These are phyloP conservation scores for Candida jianshihensis DNA, from an alignment of 805 yeast species.

Conservation along the genomic window DNA sequence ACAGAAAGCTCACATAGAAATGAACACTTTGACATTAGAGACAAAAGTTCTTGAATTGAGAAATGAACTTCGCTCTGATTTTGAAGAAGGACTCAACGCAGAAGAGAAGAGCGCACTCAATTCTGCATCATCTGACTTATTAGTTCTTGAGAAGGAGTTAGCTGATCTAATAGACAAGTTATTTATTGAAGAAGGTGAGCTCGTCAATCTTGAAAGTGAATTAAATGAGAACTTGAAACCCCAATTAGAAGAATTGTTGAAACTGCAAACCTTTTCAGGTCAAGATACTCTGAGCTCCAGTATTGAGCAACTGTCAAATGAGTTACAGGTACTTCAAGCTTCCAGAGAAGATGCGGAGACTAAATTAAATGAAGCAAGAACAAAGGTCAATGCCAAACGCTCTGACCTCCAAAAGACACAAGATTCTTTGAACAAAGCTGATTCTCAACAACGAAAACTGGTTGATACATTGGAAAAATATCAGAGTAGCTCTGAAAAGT, in stretches of 20 bases:
- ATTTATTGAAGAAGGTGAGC: slow-evolving; percentile 38
- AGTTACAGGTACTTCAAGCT: slow-evolving; percentile 22
- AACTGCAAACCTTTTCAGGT: slow-evolving; percentile 16
- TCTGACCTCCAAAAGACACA: slow-evolving; percentile 27
- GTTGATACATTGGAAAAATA: slow-evolving; percentile 52
- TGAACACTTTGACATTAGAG: slow-evolving; percentile 16
- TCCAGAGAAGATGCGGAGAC: slow-evolving; percentile 23
- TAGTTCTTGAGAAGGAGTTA: slow-evolving; percentile 33
- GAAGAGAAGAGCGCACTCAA: slow-evolving; percentile 41
- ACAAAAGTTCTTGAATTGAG: slow-evolving; percentile 30
- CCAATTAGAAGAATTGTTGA: slow-evolving; percentile 34
- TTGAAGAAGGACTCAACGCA: slow-evolving; percentile 42
- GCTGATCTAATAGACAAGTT: slow-evolving; percentile 33
- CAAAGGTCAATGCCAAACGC: slow-evolving; percentile 11
- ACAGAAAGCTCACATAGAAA: slow-evolving; percentile 3
- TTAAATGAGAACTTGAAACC: slow-evolving; percentile 53
- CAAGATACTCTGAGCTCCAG: slow-evolving; percentile 11
- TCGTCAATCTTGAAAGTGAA: slow-evolving; percentile 46
- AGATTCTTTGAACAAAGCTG: slow-evolving; percentile 38
- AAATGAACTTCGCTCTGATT: slow-evolving; percentile 46
- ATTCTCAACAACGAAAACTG: slow-evolving; percentile 48
- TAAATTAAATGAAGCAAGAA: slow-evolving; percentile 22
- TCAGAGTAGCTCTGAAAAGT: slow-evolving; percentile 59
- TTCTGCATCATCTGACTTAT: slow-evolving; percentile 28
- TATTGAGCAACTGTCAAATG: slow-evolving; percentile 13